Base-by-base conservation (phyloP, 2,329 filamentous ascomycete species). In the Coniochaeta hoffmannii region DNA sequence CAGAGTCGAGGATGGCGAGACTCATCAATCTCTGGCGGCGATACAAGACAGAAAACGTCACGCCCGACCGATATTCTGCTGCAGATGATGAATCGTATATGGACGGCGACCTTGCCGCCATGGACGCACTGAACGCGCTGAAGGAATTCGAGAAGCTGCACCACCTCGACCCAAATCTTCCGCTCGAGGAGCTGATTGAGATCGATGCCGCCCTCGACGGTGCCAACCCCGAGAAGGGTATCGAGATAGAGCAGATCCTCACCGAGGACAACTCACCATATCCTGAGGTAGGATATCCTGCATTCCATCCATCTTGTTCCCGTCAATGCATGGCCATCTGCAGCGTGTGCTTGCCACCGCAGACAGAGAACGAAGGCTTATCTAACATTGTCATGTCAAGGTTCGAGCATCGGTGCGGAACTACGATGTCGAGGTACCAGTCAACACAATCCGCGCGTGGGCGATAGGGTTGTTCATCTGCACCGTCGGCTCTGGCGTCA, bases 221-320 rank as follows among this genome's bases (percentile, higher is more conserved):
- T 1, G 74, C 76, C 57, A 79, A 83, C 67, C 73, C 76, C 60
- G 79, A 79, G 61, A 79, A 80, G 66, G 80, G 79, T 55, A 68
- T 80, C 52, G 76, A 78, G 57, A 76, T 85, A 60, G 80, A 84
- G 62, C 76, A 80, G 61, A 79, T 81, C 50, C 69, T 80, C 56
- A 73, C 85, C 63, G 76, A 85, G 64, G 82, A 87, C 56, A 83
- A 87, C 66, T 87, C 83, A 50, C 84, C 84, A 2, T 87, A 87
- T 63, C 81, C 82, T 35, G 83, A 87, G 71, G 82, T 85, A 67
- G 61, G 73, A 36, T 28, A 36, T 28, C 19, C 3, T 50, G 49
- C 49, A 1, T 32, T 14, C 11, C 32, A 11, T 19, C 17, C 50
- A 38, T 38, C 49, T 19, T 11, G 9, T 31, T 34, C 32, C 12